Evolutionary conservation across 495 filamentous ascomycete species (phyloP).

Genomic region (Durotheca rogersii): DNA sequence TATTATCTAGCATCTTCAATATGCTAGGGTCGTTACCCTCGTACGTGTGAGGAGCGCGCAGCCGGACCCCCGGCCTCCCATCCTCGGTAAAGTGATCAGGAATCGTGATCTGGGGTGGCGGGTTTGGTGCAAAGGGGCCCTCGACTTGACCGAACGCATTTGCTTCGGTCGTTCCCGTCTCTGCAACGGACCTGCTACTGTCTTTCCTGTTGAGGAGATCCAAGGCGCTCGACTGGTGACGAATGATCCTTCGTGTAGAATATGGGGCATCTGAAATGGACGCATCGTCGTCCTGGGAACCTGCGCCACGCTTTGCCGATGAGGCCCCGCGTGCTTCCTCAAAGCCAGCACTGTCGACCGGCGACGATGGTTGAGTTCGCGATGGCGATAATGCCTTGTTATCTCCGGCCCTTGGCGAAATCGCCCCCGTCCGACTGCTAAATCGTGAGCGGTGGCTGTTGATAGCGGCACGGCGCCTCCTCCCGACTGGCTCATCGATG

Average conservation of each 20-base stretch:
- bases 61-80: slow-evolving; percentile 35
- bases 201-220: slow-evolving; percentile 79
- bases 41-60: slow-evolving; percentile 67
- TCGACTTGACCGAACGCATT: slow-evolving; percentile 85
- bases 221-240: slow-evolving; percentile 76
- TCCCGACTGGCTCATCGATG: slow-evolving; percentile 67
- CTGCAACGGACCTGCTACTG: slow-evolving; percentile 73
- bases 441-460: slow-evolving; percentile 53
- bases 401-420: slow-evolving; percentile 41
- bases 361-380: slow-evolving; percentile 24
- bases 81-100: slow-evolving; percentile 34
- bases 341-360: slow-evolving; percentile 25
- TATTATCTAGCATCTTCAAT: slow-evolving; percentile 78
- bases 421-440: slow-evolving; percentile 40
- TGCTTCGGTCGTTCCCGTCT: slow-evolving; percentile 78
- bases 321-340: slow-evolving; percentile 34
- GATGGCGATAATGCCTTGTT: slow-evolving; percentile 35
- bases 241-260: slow-evolving; percentile 43
- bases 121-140: slow-evolving; percentile 56
- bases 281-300: slow-evolving; percentile 33
- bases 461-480: slow-evolving; percentile 56
- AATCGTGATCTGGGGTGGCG: slow-evolving; percentile 27
- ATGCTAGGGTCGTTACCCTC: slow-evolving; percentile 86
- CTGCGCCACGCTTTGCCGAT: slow-evolving; percentile 32
- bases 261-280: slow-evolving; percentile 44